These are phyloP conservation scores for Beauveria australis DNA, from an alignment of 2,329 filamentous ascomycete genomes.

Conservation along the genomic window DNA sequence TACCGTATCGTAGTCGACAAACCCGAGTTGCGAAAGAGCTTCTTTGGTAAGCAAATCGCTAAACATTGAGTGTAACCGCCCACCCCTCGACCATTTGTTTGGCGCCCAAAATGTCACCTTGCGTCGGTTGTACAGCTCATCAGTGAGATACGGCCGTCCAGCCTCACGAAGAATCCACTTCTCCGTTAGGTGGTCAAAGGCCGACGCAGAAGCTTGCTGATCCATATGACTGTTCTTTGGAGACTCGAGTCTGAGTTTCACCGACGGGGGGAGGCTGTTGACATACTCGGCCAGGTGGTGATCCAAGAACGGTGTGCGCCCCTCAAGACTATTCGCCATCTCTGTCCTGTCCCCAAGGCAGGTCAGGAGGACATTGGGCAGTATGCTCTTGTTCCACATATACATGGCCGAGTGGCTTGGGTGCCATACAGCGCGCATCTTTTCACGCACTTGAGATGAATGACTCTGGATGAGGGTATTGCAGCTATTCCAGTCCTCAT, in stretches of 20 bases:
- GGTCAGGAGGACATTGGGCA: constrained; percentile 22
- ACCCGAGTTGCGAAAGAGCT: not conserved
- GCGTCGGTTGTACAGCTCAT: constrained; percentile 40
- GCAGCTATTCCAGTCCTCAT: not conserved
- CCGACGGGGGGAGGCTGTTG: constrained; percentile 21
- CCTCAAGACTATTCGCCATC: constrained; percentile 29
- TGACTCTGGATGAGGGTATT: constrained; percentile 11
- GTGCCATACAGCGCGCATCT: constrained; percentile 22
- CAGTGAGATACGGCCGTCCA: constrained; percentile 38
- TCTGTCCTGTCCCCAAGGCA: constrained; percentile 26
- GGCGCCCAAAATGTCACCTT: constrained; percentile 43
- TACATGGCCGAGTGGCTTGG: constrained; percentile 22
- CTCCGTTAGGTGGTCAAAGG: constrained; percentile 25
- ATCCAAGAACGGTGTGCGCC: constrained; percentile 27
- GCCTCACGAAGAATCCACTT: constrained; percentile 46
- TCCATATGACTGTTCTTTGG: too few relatives aligned
- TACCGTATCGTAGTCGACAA: not conserved
- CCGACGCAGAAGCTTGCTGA: constrained; percentile 11
- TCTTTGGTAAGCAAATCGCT: constrained; percentile 22
- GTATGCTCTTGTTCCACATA: constrained; percentile 17
- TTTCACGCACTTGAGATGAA: constrained; percentile 14
- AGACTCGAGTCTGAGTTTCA: constrained; percentile 18
- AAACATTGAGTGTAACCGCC: constrained; percentile 32
- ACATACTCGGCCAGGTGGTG: constrained; percentile 24
- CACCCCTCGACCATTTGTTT: constrained; percentile 28